Base-by-base conservation (phyloP, 1,139 yeast genomes). In the Lodderomyces margitis region DNA sequence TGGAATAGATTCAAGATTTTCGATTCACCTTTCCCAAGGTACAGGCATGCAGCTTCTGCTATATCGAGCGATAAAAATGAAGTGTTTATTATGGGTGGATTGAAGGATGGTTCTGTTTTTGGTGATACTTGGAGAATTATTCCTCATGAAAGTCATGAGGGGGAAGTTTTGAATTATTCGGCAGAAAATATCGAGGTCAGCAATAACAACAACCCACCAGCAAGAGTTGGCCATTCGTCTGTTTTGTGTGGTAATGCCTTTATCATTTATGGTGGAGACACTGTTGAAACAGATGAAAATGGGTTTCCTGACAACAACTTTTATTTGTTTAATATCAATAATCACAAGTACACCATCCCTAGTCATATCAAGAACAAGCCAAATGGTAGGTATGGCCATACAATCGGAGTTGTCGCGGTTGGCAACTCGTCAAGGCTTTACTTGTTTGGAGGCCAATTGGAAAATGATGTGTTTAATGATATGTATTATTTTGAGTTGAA, bases 261-360 rank as follows among this genome's bases (percentile, higher is more conserved):
- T 56, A 89, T 92, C 38, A 81, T 92, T 17, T 92, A 87, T 65
- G 98, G 98, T 36, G 99, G 99, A 54, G 98, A 92, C 58, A 92
- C 98, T 1, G 87, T 82, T 40, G 88, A 86, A 53, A 86, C 92
- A 25, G 89, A 86, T 52, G 79, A 79, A 46, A 81, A 80, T 47
- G 91, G 89, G 3, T 78, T 83, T 50, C 89, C 95, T 54, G 97
- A 91, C 62, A 88, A 91, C 60, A 84, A 83, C 57, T 71, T 92
- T 47, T 92, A 92, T 62, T 75, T 92, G 56, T 85, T 92, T 66
- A 92, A 92, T 68, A 86, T 92, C 55, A 85, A 88, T 55, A 87
- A 95, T 39, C 74, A 81, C 56, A 88, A 89, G 61, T 91, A 96
- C 87, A 89, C 97, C 4, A 80, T 87, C 19, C 95, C 97, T 15